Conservation (phyloP, 169 alveolate genomes). For the Miamiensis avidus region DNA sequence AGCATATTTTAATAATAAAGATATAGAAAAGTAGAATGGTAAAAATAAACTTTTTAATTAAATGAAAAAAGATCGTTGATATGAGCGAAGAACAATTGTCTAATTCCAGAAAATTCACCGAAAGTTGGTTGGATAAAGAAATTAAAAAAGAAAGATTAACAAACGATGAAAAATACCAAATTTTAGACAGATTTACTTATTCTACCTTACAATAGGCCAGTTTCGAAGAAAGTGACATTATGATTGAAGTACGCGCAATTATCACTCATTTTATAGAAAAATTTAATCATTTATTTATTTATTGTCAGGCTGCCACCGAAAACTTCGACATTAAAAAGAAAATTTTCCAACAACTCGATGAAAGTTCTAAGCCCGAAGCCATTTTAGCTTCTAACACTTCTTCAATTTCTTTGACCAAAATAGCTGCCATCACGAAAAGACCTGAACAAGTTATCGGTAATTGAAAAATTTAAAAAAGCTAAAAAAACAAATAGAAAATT, state of each 20-base stretch:
- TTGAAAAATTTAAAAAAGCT: no score
- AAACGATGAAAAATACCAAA: slow-evolving; percentile 44
- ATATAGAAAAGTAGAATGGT: neutral
- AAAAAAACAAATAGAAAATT: neutral
- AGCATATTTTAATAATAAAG: no score
- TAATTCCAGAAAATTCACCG: slow-evolving; percentile 58
- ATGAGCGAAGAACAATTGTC: slow-evolving; percentile 51
- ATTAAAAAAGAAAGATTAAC: slow-evolving; percentile 61
- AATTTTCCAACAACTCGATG: slow-evolving; percentile 57
- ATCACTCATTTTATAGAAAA: no score
- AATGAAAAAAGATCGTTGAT: slow-evolving; percentile 49
- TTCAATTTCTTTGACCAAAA: slow-evolving; percentile 84
- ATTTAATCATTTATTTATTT: neutral
- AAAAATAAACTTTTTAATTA: no score
- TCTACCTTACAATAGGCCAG: slow-evolving; percentile 45
- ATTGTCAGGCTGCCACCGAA: slow-evolving; percentile 74
- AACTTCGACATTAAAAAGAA: slow-evolving; percentile 61
- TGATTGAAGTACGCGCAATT: slow-evolving; percentile 72
- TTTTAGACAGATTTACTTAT: slow-evolving; percentile 40
- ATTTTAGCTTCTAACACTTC: slow-evolving; percentile 89
- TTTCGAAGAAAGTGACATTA: slow-evolving; percentile 61
- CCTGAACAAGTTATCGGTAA: slow-evolving; percentile 82
- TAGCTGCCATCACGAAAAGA: slow-evolving; percentile 80
- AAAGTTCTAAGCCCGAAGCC: slow-evolving; percentile 50
- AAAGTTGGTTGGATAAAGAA: slow-evolving; percentile 75